phyloP scores from a whole-genome alignment of 2,329 filamentous ascomycete genomes.

The Fonsecaea multimorphosa region DNA sequence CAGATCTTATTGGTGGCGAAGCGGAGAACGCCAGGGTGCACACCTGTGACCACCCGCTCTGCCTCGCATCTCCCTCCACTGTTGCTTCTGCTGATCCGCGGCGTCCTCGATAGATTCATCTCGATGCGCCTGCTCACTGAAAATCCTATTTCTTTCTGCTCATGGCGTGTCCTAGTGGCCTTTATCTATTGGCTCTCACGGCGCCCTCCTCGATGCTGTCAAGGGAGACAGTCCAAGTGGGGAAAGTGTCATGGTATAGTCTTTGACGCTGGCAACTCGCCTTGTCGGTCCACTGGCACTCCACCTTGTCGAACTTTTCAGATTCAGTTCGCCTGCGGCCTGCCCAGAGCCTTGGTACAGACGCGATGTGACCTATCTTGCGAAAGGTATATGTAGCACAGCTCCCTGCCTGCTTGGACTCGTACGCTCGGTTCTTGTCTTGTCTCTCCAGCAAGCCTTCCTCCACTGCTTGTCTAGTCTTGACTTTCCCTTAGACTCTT shows the following conservation, averaged over 20 bases:
- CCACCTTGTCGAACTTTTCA: constrained; percentile 3
- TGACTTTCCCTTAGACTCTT: constrained; percentile 18
- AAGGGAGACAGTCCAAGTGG: constrained; percentile 1
- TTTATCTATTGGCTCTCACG: constrained; percentile 6
- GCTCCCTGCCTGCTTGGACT: constrained; percentile 16
- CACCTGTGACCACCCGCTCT: neutral
- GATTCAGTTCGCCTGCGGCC: constrained; percentile 10
- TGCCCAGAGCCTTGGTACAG: constrained; percentile 5
- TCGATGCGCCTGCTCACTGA: constrained; percentile 11
- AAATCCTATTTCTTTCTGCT: constrained; percentile 12
- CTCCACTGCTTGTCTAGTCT: constrained; percentile 21
- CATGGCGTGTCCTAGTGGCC: constrained; percentile 8
- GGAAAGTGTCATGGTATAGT: constrained; percentile 6
- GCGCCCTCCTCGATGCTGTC: constrained; percentile 1
- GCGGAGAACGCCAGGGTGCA: neutral
- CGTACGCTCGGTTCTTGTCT: constrained; percentile 11
- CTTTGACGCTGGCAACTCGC: constrained; percentile 6
- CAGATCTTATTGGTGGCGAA: constrained; percentile 9
- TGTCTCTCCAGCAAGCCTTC: constrained; percentile 22
- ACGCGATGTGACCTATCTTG: constrained; percentile 18
- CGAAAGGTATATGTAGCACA: constrained; percentile 32
- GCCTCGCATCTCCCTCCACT: constrained; percentile 2
- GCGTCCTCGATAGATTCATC: constrained; percentile 4
- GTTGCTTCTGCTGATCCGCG: constrained; percentile 10
- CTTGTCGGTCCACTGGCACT: constrained; percentile 14